Base-by-base conservation (phyloP, 2,329 filamentous ascomycete genomes). In the Hypoxylon sp. region DNA sequence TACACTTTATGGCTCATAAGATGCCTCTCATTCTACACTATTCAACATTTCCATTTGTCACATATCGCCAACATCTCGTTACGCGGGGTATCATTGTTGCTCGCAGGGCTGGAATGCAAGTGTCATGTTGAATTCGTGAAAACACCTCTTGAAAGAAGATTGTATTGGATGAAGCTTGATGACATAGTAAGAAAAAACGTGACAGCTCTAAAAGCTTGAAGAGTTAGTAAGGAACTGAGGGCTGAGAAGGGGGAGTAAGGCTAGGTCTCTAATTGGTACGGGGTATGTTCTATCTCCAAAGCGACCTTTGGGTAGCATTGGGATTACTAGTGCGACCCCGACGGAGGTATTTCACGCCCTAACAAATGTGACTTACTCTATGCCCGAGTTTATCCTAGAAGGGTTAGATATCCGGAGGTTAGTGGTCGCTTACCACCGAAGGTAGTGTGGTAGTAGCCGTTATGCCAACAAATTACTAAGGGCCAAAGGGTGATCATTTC, bases 281-380 rank as follows among this genome's bases (percentile, higher is more conserved):
- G 64, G 4, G 62, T 57, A 70, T 68, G 55, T 61, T 70, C 46
- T 70, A 70, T 57, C 61, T 33, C 65, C 68, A 70, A 64, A 48
- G 55, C 11, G 53, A 10, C 25, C 35, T 44, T 25, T 37, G 27
- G 25, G 68, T 70, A 58, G 59, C 58, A 70, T 68, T 63, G n/a
- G 40, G 61, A 68, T 70, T 70, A 70, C 68, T 70, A 68, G 50
- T 68, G 54, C 53, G 35, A 53, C 58, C 49, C 14, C 33, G 35
- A 50, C 51, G 53, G 64, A 55, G 14, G 40, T 65, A 68, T 65
- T 68, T 70, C 40, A 54, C 2, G 33, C 44, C 46, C 62, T 68
- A 13, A 17, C 6, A 53, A 30, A 65, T 65, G 42, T 56, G 51
- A 65, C 60, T 49, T 55, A 56, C 54, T 48, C 44, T 59, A 65